These are phyloP conservation scores for Rubia balearica DNA, from an alignment of 305 asterid genomes.

Conservation along the genomic window DNA sequence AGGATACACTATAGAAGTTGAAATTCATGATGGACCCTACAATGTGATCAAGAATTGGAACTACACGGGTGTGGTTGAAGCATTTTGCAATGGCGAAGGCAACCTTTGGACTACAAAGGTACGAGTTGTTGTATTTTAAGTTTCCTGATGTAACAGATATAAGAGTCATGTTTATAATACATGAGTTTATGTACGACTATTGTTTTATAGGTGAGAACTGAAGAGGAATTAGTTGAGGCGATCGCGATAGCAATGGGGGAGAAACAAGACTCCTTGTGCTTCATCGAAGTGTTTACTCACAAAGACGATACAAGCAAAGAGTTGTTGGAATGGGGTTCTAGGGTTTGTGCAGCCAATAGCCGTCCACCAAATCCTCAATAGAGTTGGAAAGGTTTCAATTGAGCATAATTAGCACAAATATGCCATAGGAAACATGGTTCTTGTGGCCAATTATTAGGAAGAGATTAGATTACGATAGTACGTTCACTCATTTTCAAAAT, in stretches of 20 bases:
- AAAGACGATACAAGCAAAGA: slow-evolving; percentile 41
- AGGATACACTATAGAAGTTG: slow-evolving; percentile 39
- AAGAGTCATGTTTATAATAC: not conserved
- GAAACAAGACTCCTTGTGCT: slow-evolving; percentile 32
- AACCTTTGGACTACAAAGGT: slow-evolving; percentile 37
- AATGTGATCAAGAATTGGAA: slow-evolving; percentile 42
- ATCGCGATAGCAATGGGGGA: slow-evolving; percentile 29
- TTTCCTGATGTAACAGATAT: not conserved
- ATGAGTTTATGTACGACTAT: not conserved
- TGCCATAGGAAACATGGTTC: no score
- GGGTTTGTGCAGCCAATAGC: slow-evolving; percentile 33
- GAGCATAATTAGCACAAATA: no score
- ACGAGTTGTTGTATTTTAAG: not conserved
- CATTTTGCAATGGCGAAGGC: slow-evolving; percentile 33
- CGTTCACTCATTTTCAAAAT: no score
- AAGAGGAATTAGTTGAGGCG: slow-evolving; percentile 30
- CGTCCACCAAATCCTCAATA: slow-evolving; percentile 34
- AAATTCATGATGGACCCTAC: slow-evolving; percentile 37
- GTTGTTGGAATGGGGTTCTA: slow-evolving; percentile 40
- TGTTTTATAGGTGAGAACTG: slow-evolving; percentile 23
- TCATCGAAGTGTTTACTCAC: slow-evolving; percentile 39
- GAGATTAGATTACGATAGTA: no score
- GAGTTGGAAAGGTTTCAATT: not conserved
- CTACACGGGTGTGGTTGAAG: slow-evolving; percentile 30
- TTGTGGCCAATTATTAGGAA: no score